A percentile compares a stretch with the other conserved stretches of the same genome.
Evolutionary conservation across 768 basidiomycete genomes (phyloP).

Genomic region (Suillus paluster): DNA sequence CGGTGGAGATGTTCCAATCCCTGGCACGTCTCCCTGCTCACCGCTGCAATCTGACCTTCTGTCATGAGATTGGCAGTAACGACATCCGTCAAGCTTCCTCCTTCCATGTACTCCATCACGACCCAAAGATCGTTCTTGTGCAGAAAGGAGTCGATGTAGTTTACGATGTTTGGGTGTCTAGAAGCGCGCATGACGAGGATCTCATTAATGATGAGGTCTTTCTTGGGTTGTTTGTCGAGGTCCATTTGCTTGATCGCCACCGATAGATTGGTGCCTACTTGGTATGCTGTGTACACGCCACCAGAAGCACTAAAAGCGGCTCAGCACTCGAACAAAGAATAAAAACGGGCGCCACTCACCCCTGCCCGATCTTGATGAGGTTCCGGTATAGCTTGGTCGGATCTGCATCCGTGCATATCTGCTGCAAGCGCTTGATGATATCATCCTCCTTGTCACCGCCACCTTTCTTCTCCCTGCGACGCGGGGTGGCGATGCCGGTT

Average conservation of each 20-base stretch:
- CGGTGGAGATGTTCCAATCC: slow-evolving; percentile 94
- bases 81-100: slow-evolving; percentile 92
- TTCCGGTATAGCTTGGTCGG: slow-evolving; percentile 92
- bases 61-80: slow-evolving; percentile 91
- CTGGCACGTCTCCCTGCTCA: slow-evolving; percentile 89
- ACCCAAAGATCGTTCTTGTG: slow-evolving; percentile 99
- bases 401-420: slow-evolving; percentile 97
- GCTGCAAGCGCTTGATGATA: slow-evolving; percentile 87
- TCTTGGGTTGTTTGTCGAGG: slow-evolving; percentile 99
- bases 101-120: slow-evolving; percentile 99
- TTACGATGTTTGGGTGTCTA: slow-evolving; percentile 98
- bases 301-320: slow-evolving; percentile 77
- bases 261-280: slow-evolving; percentile 90
- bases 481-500: slow-evolving; percentile 75
- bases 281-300: slow-evolving; percentile 97
- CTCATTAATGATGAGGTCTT: slow-evolving; percentile 99
- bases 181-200: slow-evolving; percentile 98
- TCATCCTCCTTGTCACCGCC: slow-evolving; percentile 70
- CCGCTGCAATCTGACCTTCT: slow-evolving; percentile 98
- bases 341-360: slow-evolving; percentile 56
- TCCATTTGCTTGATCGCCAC: slow-evolving; percentile 99
- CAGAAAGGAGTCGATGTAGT: slow-evolving; percentile 98
- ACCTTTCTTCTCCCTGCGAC: slow-evolving; percentile 82
- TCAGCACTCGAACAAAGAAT: slow-evolving; percentile 5
- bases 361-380: slow-evolving; percentile 97